Evolutionary conservation across 164 flowering plant genomes (phyloP).

Genomic region (Cinnamomum chago): DNA sequence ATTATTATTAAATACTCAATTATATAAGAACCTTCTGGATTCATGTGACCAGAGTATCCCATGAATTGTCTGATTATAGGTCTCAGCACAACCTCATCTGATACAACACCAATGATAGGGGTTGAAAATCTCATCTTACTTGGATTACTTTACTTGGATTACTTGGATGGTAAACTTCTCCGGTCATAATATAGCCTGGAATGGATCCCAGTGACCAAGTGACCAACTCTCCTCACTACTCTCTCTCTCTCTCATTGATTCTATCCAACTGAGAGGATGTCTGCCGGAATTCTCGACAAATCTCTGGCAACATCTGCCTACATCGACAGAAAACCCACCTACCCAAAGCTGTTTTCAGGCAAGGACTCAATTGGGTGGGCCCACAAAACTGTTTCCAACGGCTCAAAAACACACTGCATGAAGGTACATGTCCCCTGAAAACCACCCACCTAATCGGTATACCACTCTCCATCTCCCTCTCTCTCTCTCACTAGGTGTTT

Average conservation of each 20-base stretch:
- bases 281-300: slow-evolving; percentile 34
- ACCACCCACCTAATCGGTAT: neutral
- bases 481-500: neutral
- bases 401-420: slow-evolving; percentile 56
- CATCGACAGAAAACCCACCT: slow-evolving; percentile 28
- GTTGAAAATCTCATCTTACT: too few species aligned
- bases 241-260: neutral
- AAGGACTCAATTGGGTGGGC: slow-evolving; percentile 42
- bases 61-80: too few species aligned
- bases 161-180: too few species aligned
- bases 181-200: too few species aligned
- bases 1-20: too few species aligned
- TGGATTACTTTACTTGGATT: too few species aligned
- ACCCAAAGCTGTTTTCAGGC: slow-evolving; percentile 24
- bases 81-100: too few species aligned
- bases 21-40: too few species aligned
- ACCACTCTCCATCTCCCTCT: neutral
- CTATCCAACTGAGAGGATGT: slow-evolving; percentile 24
- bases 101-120: too few species aligned
- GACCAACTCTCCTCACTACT: neutral
- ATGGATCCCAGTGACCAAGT: too few species aligned
- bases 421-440: slow-evolving; percentile 33
- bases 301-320: slow-evolving; percentile 25
- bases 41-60: too few species aligned
- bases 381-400: slow-evolving; percentile 50